These are phyloP conservation scores for Durotheca rogersii DNA, from an alignment of 495 filamentous ascomycete genomes.

Conservation along the genomic window DNA sequence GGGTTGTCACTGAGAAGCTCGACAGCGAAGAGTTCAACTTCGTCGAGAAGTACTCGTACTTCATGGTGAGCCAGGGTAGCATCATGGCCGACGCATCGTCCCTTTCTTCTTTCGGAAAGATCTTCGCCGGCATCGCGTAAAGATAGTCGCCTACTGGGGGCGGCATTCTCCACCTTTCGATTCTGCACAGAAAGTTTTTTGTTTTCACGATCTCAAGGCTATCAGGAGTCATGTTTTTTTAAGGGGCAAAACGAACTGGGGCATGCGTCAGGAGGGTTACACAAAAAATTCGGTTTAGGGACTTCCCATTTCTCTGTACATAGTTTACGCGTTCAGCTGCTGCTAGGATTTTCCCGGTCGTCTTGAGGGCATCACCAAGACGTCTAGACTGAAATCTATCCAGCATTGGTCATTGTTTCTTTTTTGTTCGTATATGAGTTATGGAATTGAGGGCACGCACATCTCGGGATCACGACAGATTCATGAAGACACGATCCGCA, in stretches of 20 bases:
- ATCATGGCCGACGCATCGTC: conserved; percentile 42
- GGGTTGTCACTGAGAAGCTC: conserved; percentile 61
- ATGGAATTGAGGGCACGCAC: conserved; percentile 11
- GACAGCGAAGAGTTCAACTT: conserved; percentile 57
- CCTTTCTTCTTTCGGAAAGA: conserved; percentile 44
- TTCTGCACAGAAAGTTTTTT: too few relatives aligned
- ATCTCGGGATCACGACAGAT: conserved; percentile 27
- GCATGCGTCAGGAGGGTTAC: too few relatives aligned
- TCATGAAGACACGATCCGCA: conserved; percentile 27
- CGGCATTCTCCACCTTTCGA: too few relatives aligned
- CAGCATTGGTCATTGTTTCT: background rate
- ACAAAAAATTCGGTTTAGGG: conserved; percentile 17
- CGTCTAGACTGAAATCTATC: conserved; percentile 14
- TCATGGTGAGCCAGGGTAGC: conserved; percentile 60
- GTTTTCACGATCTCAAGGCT: too few relatives aligned
- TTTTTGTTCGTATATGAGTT: conserved; percentile 6
- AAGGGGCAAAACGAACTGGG: too few relatives aligned
- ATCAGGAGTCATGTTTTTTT: too few relatives aligned
- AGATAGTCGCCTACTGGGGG: background rate
- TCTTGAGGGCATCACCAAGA: conserved; percentile 10
- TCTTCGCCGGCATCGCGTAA: conserved; percentile 44
- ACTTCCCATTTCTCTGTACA: conserved; percentile 30
- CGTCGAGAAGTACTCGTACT: conserved; percentile 79
- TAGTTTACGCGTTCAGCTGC: conserved; percentile 10
- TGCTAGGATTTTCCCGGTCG: conserved; percentile 22